Conservation (phyloP, 495 filamentous ascomycete species). For the Tuber brumale region DNA sequence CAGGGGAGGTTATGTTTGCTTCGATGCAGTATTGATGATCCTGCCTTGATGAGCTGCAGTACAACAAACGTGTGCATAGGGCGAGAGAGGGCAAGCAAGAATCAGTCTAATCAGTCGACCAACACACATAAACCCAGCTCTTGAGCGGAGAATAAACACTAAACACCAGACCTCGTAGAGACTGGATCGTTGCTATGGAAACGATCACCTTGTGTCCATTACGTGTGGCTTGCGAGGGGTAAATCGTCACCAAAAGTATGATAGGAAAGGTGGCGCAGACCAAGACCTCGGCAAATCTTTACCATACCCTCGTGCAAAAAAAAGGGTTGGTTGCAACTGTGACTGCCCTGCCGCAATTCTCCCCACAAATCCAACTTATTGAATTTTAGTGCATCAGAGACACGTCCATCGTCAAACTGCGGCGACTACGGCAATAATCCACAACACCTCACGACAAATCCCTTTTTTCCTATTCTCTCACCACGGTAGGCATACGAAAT, state of each 20-base stretch:
- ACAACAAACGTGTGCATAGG: slow-evolving; percentile 1
- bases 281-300: background rate
- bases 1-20: slow-evolving; percentile 3
- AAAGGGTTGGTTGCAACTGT: slow-evolving; percentile 2
- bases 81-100: background rate
- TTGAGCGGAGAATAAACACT: background rate
- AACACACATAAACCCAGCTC: background rate
- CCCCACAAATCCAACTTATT: slow-evolving; percentile 19
- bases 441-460: slow-evolving; percentile 22
- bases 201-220: background rate
- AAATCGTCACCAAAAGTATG: background rate
- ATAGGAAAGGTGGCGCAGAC: background rate
- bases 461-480: slow-evolving; percentile 18
- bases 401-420: slow-evolving; percentile 17
- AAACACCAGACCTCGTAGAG: background rate
- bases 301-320: background rate
- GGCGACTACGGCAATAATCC: slow-evolving; percentile 28
- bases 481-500: slow-evolving; percentile 34
- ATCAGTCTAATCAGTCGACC: background rate
- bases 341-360: slow-evolving; percentile 24
- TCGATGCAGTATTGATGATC: background rate
- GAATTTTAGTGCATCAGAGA: slow-evolving; percentile 24
- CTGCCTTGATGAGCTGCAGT: background rate
- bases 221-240: background rate
- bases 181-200: slow-evolving; percentile 1